Evolutionary conservation across 2,329 filamentous ascomycete genomes (phyloP), one percentile per base, ranked within the genome.

Genomic region (Cordyceps pruinosa): DNA sequence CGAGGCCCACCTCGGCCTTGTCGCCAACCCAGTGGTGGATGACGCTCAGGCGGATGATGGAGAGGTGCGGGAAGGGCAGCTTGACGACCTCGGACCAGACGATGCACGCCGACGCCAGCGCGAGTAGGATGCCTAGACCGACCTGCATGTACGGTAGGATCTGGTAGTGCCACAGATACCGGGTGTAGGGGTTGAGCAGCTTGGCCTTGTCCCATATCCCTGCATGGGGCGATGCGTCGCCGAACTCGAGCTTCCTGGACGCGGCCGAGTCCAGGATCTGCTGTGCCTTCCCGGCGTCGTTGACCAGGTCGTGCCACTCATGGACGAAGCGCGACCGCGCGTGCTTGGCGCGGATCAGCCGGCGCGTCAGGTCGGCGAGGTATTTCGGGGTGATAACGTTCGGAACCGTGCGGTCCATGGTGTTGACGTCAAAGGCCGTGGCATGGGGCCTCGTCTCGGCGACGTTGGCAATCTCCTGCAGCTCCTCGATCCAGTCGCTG

Each of bases 1-100:
- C 87, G 64, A 97, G 91, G 19, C 90, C 90, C 60, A 97, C 86
- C 57, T 89, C 85, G 26, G 86, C 87, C 57, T 84, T 83, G 12
- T 86, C 82, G 41, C 85, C 84, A 35, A 83, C 81, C 69, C 86
- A 87, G 62, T 92, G 88, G 64, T 90, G 87, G n/a, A 90, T 80
- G 3, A 91, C 85, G 4, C 80, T 84, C 60, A 84, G 74, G 49
- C 77, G 78, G 63, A 85, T 82, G 61, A 88, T 78, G 1, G 91
- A 96, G 13, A 95, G 77, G 32, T 85, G 82, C 1, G 89, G 88
- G 23, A 88, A 83, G 50, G 90, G 80, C n/a, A 85, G 84, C 69
- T 94, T 95, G 71, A 96, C 84, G 56, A 96, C 74, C 75, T 99
- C 94, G 1, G 92, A 96, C 91, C 92, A 97, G 52, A 97, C 81